Evolutionary conservation across 371 early-diverging fungal genomes (phyloP).

Genomic region (Lichtheimia hyalospora): DNA sequence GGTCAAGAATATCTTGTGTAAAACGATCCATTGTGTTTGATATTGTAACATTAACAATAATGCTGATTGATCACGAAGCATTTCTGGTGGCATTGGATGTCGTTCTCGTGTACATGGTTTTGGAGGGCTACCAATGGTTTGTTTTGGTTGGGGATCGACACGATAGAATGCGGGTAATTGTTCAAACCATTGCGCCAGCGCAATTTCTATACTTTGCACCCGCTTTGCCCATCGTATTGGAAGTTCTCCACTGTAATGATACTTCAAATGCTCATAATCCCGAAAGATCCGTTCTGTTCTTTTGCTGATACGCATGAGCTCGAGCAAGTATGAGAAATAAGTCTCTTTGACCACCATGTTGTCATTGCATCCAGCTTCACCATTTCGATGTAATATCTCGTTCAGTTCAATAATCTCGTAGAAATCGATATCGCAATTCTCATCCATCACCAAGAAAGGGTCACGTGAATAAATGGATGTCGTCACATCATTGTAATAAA

Average conservation of each 20-base stretch:
- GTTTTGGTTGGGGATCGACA: constrained; percentile 27
- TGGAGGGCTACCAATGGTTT: not conserved
- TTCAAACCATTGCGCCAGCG: constrained; percentile 38
- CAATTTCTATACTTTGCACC: constrained; percentile 34
- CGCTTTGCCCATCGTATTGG: constrained; percentile 29
- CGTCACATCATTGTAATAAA: constrained; percentile 41
- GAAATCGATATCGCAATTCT: constrained; percentile 33
- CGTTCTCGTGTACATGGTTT: constrained; percentile 3
- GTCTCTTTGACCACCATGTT: constrained; percentile 43
- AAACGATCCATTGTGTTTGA: constrained; percentile 44
- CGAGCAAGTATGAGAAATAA: constrained; percentile 35
- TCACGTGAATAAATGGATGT: constrained; percentile 31
- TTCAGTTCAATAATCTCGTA: constrained; percentile 36
- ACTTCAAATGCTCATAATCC: constrained; percentile 21
- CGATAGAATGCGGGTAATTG: constrained; percentile 35
- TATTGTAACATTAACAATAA: constrained; percentile 45
- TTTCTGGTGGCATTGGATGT: constrained; percentile 22
- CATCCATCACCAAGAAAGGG: constrained; percentile 30
- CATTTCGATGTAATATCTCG: constrained; percentile 14
- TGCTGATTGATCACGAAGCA: constrained; percentile 28
- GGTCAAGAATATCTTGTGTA: constrained; percentile 41
- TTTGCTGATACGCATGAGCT: constrained; percentile 37
- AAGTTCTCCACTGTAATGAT: constrained; percentile 15
- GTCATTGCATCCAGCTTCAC: constrained; percentile 25
- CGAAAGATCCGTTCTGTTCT: constrained; percentile 22